Base-by-base conservation (phyloP, 129 eudicot species). In the Glebionis coronaria region DNA sequence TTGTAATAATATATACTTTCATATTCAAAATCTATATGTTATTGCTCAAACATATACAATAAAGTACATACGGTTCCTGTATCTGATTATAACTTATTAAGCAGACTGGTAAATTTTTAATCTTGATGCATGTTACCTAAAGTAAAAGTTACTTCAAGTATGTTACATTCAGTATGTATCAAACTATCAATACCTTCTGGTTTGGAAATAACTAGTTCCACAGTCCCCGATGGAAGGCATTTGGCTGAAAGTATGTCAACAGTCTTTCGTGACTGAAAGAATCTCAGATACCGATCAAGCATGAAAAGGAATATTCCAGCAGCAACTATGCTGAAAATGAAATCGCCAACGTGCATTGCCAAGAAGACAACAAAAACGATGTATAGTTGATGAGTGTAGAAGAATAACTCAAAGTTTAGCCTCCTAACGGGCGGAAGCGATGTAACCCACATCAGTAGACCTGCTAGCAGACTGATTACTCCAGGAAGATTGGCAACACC, bases 401-500 rank as follows among this genome's bases (percentile, higher is more conserved):
- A 93, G 73, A 93, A 93, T 23, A 89, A 46, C 67, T 93, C 97
- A 70, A 93, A 93, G 59, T 84, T 85, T 49, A 71, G 10, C 63
- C 89, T 82, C 77, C 99, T 79, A 18, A 87, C 86, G 3, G 85
- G 86, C 3, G 85, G 97, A 58, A 93, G 88, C 28, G 97, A 84
- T 46, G 99, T 88, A 79, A 83, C 87, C 99, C 99, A 93, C 97
- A 93, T 93, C 13, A 88, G 63, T 0, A 93, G 76, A 42, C 97
- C 97, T 59, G 95, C 86, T 52, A 71, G 4, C 45, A 93, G 90
- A 71, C 88, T 81, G n/a, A 93, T 85, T 1, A 88, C 99, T 56
- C 99, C 99, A 4, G 99, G 84, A 54, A 86, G 82, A 77, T 84
- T 86, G 46, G 97, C 77, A 54, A 88, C 12, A 9, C 91, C 95